These are phyloP conservation scores for Dendrobium catenatum DNA, from an alignment of 106 monocot species.

Conservation along the genomic window DNA sequence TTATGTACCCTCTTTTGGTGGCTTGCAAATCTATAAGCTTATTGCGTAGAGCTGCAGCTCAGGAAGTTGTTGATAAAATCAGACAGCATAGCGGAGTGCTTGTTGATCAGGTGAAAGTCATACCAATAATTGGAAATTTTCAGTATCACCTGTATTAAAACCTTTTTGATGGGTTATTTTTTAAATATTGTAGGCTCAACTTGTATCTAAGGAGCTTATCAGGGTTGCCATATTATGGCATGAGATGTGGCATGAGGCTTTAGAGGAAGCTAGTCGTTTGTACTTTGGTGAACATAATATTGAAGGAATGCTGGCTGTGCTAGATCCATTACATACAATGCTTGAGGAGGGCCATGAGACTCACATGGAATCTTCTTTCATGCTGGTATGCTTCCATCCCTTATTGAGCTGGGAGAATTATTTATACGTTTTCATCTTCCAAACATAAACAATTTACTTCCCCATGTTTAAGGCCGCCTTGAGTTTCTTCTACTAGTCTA, in stretches of 20 bases:
- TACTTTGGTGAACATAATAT: conserved; percentile 98
- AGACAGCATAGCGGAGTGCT: conserved; percentile 91
- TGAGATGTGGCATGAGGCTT: conserved; percentile 99
- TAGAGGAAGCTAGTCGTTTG: conserved; percentile 98
- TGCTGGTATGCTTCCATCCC: conserved; percentile 53
- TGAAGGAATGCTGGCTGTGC: conserved; percentile 86
- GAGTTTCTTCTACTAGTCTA: not conserved
- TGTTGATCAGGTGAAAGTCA: conserved; percentile 74
- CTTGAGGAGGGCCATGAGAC: conserved; percentile 88
- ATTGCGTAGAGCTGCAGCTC: conserved; percentile 82
- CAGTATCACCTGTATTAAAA: not conserved
- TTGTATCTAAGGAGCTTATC: conserved; percentile 96
- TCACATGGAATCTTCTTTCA: conserved; percentile 74
- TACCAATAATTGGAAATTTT: not conserved
- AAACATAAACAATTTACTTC: not conserved
- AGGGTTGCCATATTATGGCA: conserved; percentile 99
- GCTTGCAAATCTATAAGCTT: conserved; percentile 98
- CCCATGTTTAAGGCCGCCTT: not conserved
- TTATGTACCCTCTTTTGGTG: conserved; percentile 96
- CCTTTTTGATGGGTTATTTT: not conserved
- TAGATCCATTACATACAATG: conserved; percentile 82
- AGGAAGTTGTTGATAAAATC: conserved; percentile 96
- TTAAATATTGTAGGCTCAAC: conserved; percentile 66
- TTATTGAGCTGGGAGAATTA: not conserved
- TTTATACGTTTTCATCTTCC: not conserved